Evolutionary conservation across 345 rosid species (phyloP).

Genomic region (Combretum micranthum): DNA sequence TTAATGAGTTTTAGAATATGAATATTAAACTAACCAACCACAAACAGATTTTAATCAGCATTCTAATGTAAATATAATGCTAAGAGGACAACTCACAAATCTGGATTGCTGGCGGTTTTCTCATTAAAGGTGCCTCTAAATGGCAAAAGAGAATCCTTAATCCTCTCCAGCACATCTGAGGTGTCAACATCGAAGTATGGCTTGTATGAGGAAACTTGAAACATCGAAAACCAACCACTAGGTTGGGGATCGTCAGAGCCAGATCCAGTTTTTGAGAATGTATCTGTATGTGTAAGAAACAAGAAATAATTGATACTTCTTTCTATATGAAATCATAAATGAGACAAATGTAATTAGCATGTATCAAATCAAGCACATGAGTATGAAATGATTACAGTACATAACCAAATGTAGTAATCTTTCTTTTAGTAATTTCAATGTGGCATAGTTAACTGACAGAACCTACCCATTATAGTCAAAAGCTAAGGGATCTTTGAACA

Average conservation of each 20-base stretch:
- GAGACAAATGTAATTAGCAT: too few species aligned
- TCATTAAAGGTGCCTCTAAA: constrained; percentile 86
- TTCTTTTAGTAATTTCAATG: too few species aligned
- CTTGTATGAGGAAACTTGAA: constrained; percentile 76
- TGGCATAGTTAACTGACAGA: too few species aligned
- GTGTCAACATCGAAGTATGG: constrained; percentile 95
- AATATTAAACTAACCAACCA: neutral
- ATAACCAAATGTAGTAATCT: too few species aligned
- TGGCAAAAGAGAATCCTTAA: constrained; percentile 87
- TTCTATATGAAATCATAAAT: too few species aligned
- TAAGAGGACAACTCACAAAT: constrained; percentile 53
- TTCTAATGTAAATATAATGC: neutral
- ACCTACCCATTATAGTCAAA: too few species aligned
- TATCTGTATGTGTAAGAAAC: constrained; percentile 40
- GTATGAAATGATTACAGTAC: too few species aligned
- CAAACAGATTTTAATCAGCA: neutral
- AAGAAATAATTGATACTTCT: too few species aligned
- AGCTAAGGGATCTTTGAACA: too few species aligned
- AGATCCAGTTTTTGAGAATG: constrained; percentile 68
- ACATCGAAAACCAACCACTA: constrained; percentile 70
- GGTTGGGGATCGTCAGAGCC: constrained; percentile 68
- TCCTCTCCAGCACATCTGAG: constrained; percentile 81
- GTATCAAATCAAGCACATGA: too few species aligned
- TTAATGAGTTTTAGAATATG: too few species aligned
- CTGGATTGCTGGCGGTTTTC: constrained; percentile 76